These are phyloP conservation scores for Phyllachora maydis DNA, from an alignment of 2,329 filamentous ascomycete genomes.

Conservation along the genomic window DNA sequence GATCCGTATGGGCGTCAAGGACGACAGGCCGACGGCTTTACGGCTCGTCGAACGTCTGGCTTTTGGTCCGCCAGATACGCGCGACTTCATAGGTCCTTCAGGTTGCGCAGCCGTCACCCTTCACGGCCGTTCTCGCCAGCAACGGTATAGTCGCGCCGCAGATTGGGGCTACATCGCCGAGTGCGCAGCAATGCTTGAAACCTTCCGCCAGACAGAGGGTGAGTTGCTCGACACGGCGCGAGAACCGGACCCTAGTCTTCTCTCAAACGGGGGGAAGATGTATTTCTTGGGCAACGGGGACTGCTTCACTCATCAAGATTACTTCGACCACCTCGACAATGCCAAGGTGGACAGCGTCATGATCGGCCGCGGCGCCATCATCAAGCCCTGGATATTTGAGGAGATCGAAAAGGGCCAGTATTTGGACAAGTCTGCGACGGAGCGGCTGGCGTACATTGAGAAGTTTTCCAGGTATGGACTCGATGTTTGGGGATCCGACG, in stretches of 20 bases:
- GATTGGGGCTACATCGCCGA: slow-evolving; percentile 92
- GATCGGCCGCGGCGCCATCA: slow-evolving; percentile 85
- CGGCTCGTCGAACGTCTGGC: slow-evolving; percentile 69
- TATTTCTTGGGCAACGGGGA: slow-evolving; percentile 96
- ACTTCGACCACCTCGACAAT: slow-evolving; percentile 56
- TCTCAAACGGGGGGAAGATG: slow-evolving; percentile 49
- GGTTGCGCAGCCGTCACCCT: slow-evolving; percentile 92
- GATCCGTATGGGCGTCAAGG: slow-evolving; percentile 77
- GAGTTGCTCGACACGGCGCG: slow-evolving; percentile 51
- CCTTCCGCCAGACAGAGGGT: slow-evolving; percentile 50
- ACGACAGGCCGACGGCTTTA: slow-evolving; percentile 56
- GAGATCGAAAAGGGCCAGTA: slow-evolving; percentile 87
- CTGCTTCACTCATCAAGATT: slow-evolving; percentile 83
- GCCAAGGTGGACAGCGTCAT: slow-evolving; percentile 82
- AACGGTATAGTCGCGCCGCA: slow-evolving; percentile 80
- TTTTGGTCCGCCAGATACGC: slow-evolving; percentile 55
- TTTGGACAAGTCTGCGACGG: slow-evolving; percentile 78
- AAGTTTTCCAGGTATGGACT: slow-evolving; percentile 81
- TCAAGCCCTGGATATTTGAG: slow-evolving; percentile 98
- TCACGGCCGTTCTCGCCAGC: slow-evolving; percentile 82
- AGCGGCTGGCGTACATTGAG: slow-evolving; percentile 70
- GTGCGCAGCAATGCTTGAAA: slow-evolving; percentile 66
- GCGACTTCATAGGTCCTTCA: slow-evolving; percentile 48
- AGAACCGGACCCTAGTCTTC: slow-evolving; percentile 56
- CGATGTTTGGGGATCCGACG: slow-evolving; percentile 89